Percentiles rank a stretch among this genome's conserved stretches.
Conservation (phyloP, 2,329 filamentous ascomycete species). For the Fusarium vanettenii region DNA sequence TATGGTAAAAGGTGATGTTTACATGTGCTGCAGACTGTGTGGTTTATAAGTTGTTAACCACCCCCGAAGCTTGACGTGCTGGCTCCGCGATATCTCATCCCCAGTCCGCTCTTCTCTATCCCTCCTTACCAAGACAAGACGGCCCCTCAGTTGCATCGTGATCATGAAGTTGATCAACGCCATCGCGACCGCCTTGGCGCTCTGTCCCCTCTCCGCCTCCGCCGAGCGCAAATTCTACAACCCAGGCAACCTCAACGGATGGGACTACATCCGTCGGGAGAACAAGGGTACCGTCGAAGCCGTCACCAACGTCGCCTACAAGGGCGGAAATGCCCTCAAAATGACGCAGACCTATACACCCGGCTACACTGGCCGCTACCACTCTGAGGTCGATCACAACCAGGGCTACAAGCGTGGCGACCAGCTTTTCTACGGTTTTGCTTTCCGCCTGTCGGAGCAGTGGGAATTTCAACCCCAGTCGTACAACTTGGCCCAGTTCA, state of each 20-base stretch:
- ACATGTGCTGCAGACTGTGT: neutral
- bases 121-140: neutral
- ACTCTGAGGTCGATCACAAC: constrained; percentile 59
- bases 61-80: neutral
- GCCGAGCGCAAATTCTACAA: constrained; percentile 56
- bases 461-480: constrained; percentile 60
- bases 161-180: neutral
- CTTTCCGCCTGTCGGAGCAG: constrained; percentile 58
- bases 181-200: constrained; percentile 23
- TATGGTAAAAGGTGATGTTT: neutral
- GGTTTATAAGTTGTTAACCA: neutral
- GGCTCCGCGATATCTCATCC: neutral
- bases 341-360: constrained; percentile 58
- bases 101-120: neutral
- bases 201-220: constrained; percentile 37
- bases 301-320: constrained; percentile 55
- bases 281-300: constrained; percentile 55
- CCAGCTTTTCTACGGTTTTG: constrained; percentile 61
- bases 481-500: constrained; percentile 64
- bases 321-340: constrained; percentile 54
- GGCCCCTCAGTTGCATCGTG: neutral
- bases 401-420: constrained; percentile 59
- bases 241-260: constrained; percentile 54
- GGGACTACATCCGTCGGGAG: constrained; percentile 54
- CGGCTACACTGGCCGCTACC: constrained; percentile 58